Evolutionary conservation across 2,329 filamentous ascomycete species (phyloP), one percentile per base, ranked within the genome.

Genomic region (Verruconis gallopava): DNA sequence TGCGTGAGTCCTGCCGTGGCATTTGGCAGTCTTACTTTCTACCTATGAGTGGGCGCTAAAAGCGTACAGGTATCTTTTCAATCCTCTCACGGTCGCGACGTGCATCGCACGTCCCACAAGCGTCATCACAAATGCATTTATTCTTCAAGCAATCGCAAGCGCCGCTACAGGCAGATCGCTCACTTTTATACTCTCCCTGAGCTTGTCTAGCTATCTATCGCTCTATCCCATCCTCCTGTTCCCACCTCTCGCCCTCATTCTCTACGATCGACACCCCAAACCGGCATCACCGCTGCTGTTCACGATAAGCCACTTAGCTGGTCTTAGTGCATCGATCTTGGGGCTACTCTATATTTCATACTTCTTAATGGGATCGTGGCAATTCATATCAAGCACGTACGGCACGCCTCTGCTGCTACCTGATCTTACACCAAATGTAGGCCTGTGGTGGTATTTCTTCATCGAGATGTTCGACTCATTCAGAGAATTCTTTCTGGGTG

Each of bases 391-490:
- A 5, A 85, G 86, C 15, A 95, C 91, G 1, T 98, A 98, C 61
- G 86, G 89, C 51, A 85, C 93, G 37, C 88, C 94, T 52, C 72
- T 98, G 28, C 77, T 91, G 1, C 73, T 98, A 2, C 85, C 86
- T 5, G 91, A 98, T 56, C 71, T 98, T 32, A 93, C 89, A 0
- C 91, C 91, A 11, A 98, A 96, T 50, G 82, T 93, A 21, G 91
- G 91, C 1, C 70, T 98, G 1, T 98, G 91, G 91, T 98, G 91
- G 91, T 98, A 98, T 63, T 98, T 98, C 65, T 96, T 98, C 58
- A 93, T 93, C 51, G 89, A 98, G 58, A 98, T 98, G 78, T 98
- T 98, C 59, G 91, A 98, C 63, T 89, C 88, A 1, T 98, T 98
- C 71, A 76, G 91, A 30, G 80, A 82, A 51, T 98, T 98, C 69